Base-by-base conservation (phyloP, 2,329 filamentous ascomycete species). In the Emericellopsis cladophorae region DNA sequence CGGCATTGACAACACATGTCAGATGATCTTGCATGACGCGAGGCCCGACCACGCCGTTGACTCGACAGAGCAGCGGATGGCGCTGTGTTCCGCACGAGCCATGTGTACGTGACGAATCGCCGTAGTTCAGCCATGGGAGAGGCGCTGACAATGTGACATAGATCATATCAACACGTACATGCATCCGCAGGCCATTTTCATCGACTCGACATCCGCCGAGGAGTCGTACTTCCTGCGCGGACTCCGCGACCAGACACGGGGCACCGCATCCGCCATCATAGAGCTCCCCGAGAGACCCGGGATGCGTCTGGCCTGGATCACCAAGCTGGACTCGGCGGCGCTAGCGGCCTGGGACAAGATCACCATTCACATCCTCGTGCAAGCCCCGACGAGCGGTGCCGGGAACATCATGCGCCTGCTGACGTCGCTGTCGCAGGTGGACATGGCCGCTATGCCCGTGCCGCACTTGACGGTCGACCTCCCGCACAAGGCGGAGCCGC, bases 401-500 rank as follows among this genome's bases (percentile, higher is more conserved):
- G 88, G 85, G 10, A 83, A 81, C 39, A 57, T 95, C 24, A 74
- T 86, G 39, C 73, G 86, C 42, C 68, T 95, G 26, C 71, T 98
- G 4, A 73, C 74, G 44, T 95, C 88, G 5, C 68, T 98, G 22
- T 68, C 74, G 46, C 64, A 66, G 7, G 86, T 85, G 5, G 87
- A 95, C 54, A 90, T 88, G 54, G 72, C 77, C 37, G 80, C 81
- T 1, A 67, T 82, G 34, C 65, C 72, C 1, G 63, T 74, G 2
- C 89, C 89, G 4, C 79, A 83, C 46, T 65, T 98, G 37, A 94
- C 84, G 2, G 78, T 96, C 39, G 89, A 96, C 54, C 68, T 98
- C 7, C 87, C 89, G 1, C 65, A 75, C 23, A 63, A 76, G 24
- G 64, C 89, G 15, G 86, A 95, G 49, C 57, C 67, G 4, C 67